Evolutionary conservation across 306 rosid species (phyloP), one percentile per base, ranked within the genome.

Genomic region (Luffa aegyptiaca): DNA sequence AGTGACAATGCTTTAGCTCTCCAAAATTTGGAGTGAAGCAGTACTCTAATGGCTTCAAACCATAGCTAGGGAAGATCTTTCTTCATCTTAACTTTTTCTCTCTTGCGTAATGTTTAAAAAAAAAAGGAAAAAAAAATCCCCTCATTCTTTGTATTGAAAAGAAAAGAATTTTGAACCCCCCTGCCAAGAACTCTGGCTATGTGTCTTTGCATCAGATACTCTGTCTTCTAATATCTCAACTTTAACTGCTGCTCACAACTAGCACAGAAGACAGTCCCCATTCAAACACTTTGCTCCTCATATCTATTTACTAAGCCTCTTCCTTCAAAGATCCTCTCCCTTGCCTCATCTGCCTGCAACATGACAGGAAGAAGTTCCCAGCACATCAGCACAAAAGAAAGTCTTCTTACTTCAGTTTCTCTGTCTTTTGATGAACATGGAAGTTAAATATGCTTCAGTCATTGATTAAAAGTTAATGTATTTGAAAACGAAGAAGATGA

Each of bases 291-390:
- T 26, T 69, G 55, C 13, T 41, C 76, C 37, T 70, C 76, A 12
- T 70, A 18, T 42, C 14, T 36, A 39, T 70, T 70, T 10, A 10
- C 21, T 3, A 70, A 10, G 3, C 13, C 79, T 55, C 35, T 70
- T 70, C 84, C 87, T 53, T 74, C 75, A 65, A 79, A 81, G 69
- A 81, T 11, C 71, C 87, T 84, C 78, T 79, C 83, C 85, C 83
- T 84, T 64, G 85, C 83, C n/a, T 73, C 80, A 18, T 45, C 73
- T 17, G 81, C 85, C 87, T 84, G 75, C 11, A 63, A 53, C 48
- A 78, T 36, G 2, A 35, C 31, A 49, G 18, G 2, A 20, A 31
- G 26, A 76, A 26, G 46, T 75, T 57, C 73, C 56, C 42, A 65
- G 16, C 45, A 72, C 42, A 72, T 72, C 57, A 72, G 59, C 18